These are phyloP conservation scores for Eucalyptus globulus DNA, from an alignment of 345 rosid species.

Conservation along the genomic window DNA sequence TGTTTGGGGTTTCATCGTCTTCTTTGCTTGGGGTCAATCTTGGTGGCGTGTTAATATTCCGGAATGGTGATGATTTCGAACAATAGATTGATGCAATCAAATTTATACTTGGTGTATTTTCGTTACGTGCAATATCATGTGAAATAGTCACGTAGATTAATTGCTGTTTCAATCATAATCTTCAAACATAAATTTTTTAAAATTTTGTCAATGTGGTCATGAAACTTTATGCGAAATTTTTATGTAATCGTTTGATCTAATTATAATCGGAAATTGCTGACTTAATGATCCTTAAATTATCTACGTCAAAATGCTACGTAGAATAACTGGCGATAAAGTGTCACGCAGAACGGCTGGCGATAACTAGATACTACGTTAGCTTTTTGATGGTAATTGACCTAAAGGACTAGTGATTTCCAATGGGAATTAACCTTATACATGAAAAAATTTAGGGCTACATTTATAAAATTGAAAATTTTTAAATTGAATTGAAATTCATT, in stretches of 20 bases:
- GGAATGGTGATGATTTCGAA: background rate
- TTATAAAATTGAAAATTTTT: background rate
- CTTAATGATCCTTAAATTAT: background rate
- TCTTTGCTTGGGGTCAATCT: background rate
- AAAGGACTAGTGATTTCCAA: background rate
- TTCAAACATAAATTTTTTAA: too few species aligned
- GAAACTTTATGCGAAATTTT: fast-evolving
- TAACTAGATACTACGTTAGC: fast-evolving
- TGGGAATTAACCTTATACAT: background rate
- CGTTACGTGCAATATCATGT: background rate
- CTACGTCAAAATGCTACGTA: fast-evolving
- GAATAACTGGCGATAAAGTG: fast-evolving
- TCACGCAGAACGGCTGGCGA: fast-evolving
- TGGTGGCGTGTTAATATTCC: background rate
- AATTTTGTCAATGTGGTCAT: background rate
- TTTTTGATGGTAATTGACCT: too few species aligned
- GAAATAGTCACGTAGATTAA: background rate
- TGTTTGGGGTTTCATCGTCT: background rate
- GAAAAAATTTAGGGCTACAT: background rate
- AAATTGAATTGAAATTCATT: background rate
- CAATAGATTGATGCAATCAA: background rate
- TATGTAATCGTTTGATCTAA: too few species aligned
- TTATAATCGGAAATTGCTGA: fast-evolving
- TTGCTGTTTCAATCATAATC: background rate
- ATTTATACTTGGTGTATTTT: background rate